phyloP scores from a whole-genome alignment of 768 basidiomycete genomes.

The Suillus lakei region DNA sequence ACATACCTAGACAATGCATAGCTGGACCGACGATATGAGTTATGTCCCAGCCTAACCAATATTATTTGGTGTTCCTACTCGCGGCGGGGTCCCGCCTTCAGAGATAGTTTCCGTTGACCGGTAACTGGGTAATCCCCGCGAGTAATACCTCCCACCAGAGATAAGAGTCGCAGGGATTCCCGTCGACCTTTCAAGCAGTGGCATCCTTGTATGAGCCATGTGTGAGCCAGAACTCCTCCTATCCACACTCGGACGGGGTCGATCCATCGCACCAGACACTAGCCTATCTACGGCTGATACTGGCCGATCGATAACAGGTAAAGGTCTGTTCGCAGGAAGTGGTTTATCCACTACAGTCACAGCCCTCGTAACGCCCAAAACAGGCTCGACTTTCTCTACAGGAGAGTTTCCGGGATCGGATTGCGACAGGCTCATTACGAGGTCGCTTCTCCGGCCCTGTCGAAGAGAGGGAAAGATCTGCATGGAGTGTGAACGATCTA shows the following conservation, averaged over 20 bases:
- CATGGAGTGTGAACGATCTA: slow-evolving; percentile 27
- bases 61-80: slow-evolving; percentile 14
- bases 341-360: not conserved
- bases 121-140: slow-evolving; percentile 13
- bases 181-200: slow-evolving; percentile 11
- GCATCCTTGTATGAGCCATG: slow-evolving; percentile 27
- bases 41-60: not conserved
- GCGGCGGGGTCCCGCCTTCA: slow-evolving; percentile 7
- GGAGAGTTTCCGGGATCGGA: slow-evolving; percentile 12
- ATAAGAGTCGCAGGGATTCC: slow-evolving; percentile 9
- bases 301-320: slow-evolving; percentile 16
- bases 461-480: slow-evolving; percentile 24
- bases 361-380: not conserved
- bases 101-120: slow-evolving; percentile 14
- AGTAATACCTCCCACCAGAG: slow-evolving; percentile 12
- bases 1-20: not conserved
- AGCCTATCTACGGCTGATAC: slow-evolving; percentile 30
- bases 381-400: slow-evolving; percentile 1
- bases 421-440: slow-evolving; percentile 27
- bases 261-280: slow-evolving; percentile 14
- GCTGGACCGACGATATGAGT: not conserved
- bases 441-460: slow-evolving; percentile 26
- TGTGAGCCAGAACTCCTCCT: slow-evolving; percentile 33
- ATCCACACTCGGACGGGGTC: slow-evolving; percentile 27
- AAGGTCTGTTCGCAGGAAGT: not conserved